A percentile compares a stretch with the other conserved stretches of the same genome.
These are phyloP conservation scores for Mollisia scopiformis DNA, from an alignment of 2,329 filamentous ascomycete species.

Conservation along the genomic window DNA sequence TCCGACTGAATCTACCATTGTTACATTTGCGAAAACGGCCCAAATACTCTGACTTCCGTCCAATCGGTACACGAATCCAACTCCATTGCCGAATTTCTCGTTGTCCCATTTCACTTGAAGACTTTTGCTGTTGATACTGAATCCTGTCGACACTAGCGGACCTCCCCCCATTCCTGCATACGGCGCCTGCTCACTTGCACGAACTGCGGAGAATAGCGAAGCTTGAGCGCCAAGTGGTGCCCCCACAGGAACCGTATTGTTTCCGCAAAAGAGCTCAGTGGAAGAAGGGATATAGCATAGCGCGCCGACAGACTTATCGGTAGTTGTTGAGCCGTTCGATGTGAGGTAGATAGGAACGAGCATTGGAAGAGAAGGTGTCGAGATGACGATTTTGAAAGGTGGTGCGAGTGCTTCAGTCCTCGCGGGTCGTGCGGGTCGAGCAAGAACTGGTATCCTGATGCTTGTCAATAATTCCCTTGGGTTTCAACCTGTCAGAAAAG, in stretches of 20 bases:
- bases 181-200: not conserved
- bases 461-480: not conserved
- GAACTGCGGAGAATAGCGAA: not conserved
- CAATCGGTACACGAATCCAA: not conserved
- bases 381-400: not conserved
- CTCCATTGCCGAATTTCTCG: not conserved
- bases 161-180: not conserved
- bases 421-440: not conserved
- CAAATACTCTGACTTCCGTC: conserved; percentile 1
- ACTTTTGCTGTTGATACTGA: not conserved
- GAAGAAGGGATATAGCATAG: not conserved
- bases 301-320: not conserved
- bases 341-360: not conserved
- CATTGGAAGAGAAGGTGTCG: not conserved
- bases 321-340: conserved; percentile 4
- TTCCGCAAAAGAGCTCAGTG: conserved; percentile 4
- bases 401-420: not conserved
- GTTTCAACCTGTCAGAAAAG: not conserved
- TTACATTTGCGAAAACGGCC: not conserved
- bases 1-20: not conserved
- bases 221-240: not conserved
- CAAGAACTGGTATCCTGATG: not conserved
- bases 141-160: not conserved
- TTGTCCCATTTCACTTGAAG: no score
- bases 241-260: not conserved